Evolutionary conservation across 768 basidiomycete species (phyloP).

Genomic region (Leccinum incarnatum): DNA sequence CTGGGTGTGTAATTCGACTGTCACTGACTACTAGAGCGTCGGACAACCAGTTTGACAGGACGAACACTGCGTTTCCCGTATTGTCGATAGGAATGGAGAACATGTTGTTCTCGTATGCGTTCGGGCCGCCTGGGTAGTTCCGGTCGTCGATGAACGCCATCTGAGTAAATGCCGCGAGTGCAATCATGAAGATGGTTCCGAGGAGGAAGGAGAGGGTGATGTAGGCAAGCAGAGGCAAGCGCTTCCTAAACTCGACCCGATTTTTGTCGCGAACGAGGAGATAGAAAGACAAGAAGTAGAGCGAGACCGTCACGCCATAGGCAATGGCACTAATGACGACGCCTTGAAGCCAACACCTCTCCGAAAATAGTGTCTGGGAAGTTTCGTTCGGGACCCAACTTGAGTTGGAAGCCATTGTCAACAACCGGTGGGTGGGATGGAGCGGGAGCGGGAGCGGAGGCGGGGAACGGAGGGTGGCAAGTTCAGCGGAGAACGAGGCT

Average conservation of each 20-base stretch:
- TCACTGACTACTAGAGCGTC: constrained; percentile 18
- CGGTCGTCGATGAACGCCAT: background rate
- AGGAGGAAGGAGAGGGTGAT: background rate
- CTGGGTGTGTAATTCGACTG: background rate
- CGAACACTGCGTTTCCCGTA: constrained; percentile 13
- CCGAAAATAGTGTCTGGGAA: constrained; percentile 9
- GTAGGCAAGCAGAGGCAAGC: background rate
- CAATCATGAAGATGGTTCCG: background rate
- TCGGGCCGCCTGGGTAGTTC: background rate
- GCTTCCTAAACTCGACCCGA: background rate
- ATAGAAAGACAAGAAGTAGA: background rate
- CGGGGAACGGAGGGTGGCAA: no score
- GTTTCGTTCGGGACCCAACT: constrained; percentile 17
- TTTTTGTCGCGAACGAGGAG: background rate
- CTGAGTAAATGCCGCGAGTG: background rate
- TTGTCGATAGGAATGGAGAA: constrained; percentile 22
- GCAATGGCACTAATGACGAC: background rate
- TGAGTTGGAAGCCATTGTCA: constrained; percentile 15
- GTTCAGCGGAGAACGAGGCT: no score
- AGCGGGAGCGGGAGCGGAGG: no score
- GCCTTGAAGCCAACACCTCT: background rate
- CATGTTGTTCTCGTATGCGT: constrained; percentile 7
- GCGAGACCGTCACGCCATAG: background rate
- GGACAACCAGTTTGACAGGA: constrained; percentile 1
- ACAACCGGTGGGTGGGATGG: background rate